These are phyloP conservation scores for Lactarius quietus DNA, from an alignment of 768 basidiomycete genomes.

Conservation along the genomic window DNA sequence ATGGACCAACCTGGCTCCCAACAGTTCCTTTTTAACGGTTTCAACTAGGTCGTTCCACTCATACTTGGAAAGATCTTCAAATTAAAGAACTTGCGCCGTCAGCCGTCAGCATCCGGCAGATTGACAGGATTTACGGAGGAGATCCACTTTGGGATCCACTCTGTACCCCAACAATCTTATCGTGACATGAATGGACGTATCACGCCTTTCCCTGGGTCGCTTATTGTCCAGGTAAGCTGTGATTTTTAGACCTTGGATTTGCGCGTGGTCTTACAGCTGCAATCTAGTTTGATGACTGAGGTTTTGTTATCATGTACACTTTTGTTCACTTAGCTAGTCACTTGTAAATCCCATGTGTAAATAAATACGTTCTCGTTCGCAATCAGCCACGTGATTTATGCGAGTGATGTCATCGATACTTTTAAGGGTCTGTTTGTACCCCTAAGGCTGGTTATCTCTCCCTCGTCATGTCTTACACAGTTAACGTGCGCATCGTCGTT, in stretches of 20 bases:
- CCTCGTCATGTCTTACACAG: constrained; percentile 10
- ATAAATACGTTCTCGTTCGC: too few relatives aligned
- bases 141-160: not conserved
- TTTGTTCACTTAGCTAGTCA: not conserved
- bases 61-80: constrained; percentile 23
- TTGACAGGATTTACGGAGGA: constrained; percentile 11
- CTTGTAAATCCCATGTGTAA: too few relatives aligned
- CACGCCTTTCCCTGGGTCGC: constrained; percentile 29
- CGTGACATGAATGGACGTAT: constrained; percentile 18
- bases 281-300: constrained; percentile 10
- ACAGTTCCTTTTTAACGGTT: not conserved
- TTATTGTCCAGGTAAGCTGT: constrained; percentile 28
- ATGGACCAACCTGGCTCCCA: not conserved
- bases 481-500: constrained; percentile 11
- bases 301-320: not conserved
- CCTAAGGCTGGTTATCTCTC: not conserved
- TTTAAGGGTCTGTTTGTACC: not conserved
- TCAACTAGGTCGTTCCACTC: constrained; percentile 19
- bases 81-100: constrained; percentile 24
- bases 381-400: not conserved
- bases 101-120: constrained; percentile 21
- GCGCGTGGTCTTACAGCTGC: not conserved
- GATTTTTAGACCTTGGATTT: not conserved
- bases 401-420: constrained; percentile 6
- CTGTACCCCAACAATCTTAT: constrained; percentile 21